A percentile compares a stretch with the other conserved stretches of the same genome.
These are phyloP conservation scores for Baorangia bicolor DNA, from an alignment of 768 basidiomycete species.

Conservation along the genomic window DNA sequence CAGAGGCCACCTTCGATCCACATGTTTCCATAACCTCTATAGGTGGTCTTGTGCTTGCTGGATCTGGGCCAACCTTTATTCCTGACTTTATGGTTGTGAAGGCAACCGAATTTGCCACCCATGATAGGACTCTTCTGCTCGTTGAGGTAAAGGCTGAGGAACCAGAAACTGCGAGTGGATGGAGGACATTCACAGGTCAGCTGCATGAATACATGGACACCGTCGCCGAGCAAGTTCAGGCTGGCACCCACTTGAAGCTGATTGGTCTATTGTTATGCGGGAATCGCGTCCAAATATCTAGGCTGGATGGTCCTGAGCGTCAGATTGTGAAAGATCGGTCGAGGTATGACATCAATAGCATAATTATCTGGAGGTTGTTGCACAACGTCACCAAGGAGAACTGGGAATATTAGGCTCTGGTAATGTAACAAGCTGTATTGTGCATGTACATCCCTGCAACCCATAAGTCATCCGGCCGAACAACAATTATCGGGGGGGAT, in stretches of 20 bases:
- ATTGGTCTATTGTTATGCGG: conserved; percentile 3
- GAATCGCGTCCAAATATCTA: background rate
- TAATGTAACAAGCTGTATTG: too few species aligned
- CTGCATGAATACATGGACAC: background rate
- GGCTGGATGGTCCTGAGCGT: background rate
- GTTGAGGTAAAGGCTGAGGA: background rate
- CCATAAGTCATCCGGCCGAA: too few species aligned
- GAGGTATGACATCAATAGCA: background rate
- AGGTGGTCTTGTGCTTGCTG: background rate
- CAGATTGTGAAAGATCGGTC: background rate
- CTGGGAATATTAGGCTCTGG: background rate
- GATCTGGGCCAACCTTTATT: background rate
- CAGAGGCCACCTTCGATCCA: too few species aligned
- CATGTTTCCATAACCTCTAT: background rate
- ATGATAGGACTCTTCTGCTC: background rate
- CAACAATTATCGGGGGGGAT: too few species aligned
- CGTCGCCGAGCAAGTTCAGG: background rate
- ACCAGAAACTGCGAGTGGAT: background rate
- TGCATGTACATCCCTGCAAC: too few species aligned
- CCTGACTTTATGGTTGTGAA: background rate
- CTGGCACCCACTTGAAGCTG: background rate
- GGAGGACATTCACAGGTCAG: background rate
- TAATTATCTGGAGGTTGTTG: background rate
- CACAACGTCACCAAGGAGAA: background rate
- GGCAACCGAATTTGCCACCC: background rate